Percentiles rank a stretch among this genome's conserved stretches.
phyloP scores from a whole-genome alignment of 164 flowering plant genomes.

The Magnolia changhungtana region DNA sequence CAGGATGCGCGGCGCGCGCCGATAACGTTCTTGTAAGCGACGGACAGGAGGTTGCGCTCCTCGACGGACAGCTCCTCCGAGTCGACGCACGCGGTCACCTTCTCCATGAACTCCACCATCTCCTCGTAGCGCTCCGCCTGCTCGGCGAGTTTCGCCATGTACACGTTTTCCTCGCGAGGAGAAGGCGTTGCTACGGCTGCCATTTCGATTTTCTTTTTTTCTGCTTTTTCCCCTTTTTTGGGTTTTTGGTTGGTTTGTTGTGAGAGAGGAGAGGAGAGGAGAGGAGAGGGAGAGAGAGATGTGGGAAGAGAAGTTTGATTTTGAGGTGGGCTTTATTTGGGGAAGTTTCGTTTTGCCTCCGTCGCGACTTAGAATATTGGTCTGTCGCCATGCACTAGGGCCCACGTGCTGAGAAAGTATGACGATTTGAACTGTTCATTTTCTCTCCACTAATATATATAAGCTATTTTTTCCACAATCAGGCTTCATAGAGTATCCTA shows the following conservation, averaged over 20 bases:
- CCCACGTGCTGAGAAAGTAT: too few species aligned
- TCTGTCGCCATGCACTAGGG: too few species aligned
- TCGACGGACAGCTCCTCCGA: constrained; percentile 66
- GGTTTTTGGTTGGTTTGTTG: not conserved
- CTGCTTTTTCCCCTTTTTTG: not conserved
- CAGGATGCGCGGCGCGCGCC: constrained; percentile 80
- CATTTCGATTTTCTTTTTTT: not conserved
- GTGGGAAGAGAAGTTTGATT: not conserved
- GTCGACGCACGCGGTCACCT: constrained; percentile 21
- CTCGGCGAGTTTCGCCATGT: constrained; percentile 71
- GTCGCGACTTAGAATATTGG: too few species aligned
- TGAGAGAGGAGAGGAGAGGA: not conserved
- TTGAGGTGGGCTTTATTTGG: not conserved
- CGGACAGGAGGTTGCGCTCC: constrained; percentile 62
- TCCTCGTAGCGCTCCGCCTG: constrained; percentile 84
- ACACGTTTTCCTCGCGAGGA: constrained; percentile 57
- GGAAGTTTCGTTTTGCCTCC: too few species aligned
- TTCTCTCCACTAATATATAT: too few species aligned
- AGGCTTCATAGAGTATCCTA: too few species aligned
- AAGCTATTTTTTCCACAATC: too few species aligned
- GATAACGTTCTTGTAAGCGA: constrained; percentile 78
- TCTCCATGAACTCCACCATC: constrained; percentile 84
- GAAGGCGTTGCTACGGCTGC: constrained; percentile 14
- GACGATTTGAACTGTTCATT: too few species aligned
- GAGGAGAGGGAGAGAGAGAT: not conserved